phyloP scores from a whole-genome alignment of 768 basidiomycete species.

The Pleurotus giganteus region DNA sequence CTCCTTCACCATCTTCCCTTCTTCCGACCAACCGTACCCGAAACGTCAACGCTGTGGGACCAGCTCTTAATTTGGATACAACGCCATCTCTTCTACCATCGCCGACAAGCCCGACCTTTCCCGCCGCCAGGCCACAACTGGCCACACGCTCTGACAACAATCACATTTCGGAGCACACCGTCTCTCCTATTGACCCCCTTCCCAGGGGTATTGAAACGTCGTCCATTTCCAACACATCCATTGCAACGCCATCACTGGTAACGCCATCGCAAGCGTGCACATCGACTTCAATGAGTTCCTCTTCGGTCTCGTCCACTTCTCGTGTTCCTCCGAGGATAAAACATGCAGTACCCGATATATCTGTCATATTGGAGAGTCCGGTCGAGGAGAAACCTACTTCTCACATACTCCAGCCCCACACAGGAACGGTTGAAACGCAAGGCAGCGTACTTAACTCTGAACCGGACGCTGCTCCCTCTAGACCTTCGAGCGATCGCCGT shows the following conservation, averaged over 20 bases:
- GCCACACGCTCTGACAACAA: constrained; percentile 1
- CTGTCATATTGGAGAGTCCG: constrained; percentile 21
- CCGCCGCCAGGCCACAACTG: constrained; percentile 11
- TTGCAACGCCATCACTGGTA: constrained; percentile 26
- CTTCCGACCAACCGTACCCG: constrained; percentile 1
- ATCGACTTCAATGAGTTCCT: constrained; percentile 18
- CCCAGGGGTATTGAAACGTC: constrained; percentile 6
- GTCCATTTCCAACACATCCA: constrained; percentile 22
- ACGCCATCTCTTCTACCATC: not conserved
- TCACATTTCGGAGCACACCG: constrained; percentile 1
- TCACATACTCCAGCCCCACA: not conserved
- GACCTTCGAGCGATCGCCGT: not conserved
- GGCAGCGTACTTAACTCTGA: too few species aligned
- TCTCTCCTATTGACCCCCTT: not conserved
- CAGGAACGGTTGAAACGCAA: not conserved
- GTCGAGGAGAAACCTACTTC: constrained; percentile 5
- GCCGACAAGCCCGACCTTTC: not conserved
- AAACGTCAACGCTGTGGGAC: not conserved
- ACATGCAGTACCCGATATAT: constrained; percentile 11
- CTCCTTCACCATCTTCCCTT: constrained; percentile 17
- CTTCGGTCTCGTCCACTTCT: constrained; percentile 12
- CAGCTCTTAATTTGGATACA: not conserved
- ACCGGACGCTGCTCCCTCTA: not conserved
- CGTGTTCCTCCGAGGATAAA: constrained; percentile 15
- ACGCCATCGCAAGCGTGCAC: constrained; percentile 26